These are phyloP conservation scores for Rutidosis leptorrhynchoides DNA, from an alignment of 129 eudicot genomes.

Conservation along the genomic window DNA sequence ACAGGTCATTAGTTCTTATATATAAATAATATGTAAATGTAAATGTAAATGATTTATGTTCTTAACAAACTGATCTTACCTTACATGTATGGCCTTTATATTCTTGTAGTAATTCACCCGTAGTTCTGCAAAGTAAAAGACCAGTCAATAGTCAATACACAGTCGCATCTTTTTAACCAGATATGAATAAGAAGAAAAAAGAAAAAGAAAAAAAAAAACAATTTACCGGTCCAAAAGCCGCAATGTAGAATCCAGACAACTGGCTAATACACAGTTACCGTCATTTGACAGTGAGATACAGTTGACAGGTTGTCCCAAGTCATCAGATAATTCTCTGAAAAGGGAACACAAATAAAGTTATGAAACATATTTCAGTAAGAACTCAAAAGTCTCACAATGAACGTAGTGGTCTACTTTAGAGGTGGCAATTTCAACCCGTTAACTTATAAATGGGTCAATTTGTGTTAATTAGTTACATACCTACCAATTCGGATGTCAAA, in stretches of 20 bases:
- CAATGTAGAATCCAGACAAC: slow-evolving; percentile 89
- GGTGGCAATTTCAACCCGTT: neutral
- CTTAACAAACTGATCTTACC: slow-evolving; percentile 42
- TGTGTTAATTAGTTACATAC: slow-evolving; percentile 43
- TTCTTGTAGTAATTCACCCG: slow-evolving; percentile 93
- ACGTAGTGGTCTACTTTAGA: neutral
- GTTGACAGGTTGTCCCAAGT: slow-evolving; percentile 92
- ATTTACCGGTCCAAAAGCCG: slow-evolving; percentile 85
- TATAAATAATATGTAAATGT: too few relatives aligned
- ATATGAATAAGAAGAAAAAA: slow-evolving; percentile 11
- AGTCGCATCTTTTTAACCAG: neutral
- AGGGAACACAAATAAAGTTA: slow-evolving; percentile 7
- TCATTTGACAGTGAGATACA: slow-evolving; percentile 94
- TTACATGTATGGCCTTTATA: slow-evolving; percentile 94
- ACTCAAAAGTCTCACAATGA: neutral
- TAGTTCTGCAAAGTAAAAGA: slow-evolving; percentile 53
- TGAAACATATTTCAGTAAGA: slow-evolving; percentile 16
- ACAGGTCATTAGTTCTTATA: neutral
- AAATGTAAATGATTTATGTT: neutral
- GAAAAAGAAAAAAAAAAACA: slow-evolving; percentile 8
- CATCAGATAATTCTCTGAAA: slow-evolving; percentile 78
- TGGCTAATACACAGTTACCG: slow-evolving; percentile 86
- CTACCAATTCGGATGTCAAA: slow-evolving; percentile 97
- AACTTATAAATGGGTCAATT: neutral
- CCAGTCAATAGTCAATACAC: slow-evolving; percentile 7